Evolutionary conservation across 2,329 filamentous ascomycete species (phyloP).

Genomic region (Bipolaris bicolor): DNA sequence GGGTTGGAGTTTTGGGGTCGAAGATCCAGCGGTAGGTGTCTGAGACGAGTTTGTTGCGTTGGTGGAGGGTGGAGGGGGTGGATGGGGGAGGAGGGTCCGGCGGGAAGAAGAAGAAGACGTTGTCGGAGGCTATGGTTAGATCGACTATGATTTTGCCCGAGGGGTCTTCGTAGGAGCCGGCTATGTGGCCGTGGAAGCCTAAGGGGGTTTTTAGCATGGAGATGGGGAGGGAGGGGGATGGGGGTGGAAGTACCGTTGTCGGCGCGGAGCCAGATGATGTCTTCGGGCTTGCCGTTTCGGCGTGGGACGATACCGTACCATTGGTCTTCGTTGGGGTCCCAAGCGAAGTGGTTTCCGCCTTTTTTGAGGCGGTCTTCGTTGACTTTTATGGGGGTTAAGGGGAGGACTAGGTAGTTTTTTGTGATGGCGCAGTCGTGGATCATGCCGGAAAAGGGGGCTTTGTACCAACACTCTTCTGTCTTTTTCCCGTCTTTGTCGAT

Average conservation of each 20-base stretch:
- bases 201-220: constrained; percentile 6
- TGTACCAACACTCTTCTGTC: constrained; percentile 51
- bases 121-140: constrained; percentile 49
- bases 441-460: constrained; percentile 49
- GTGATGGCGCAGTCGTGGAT: constrained; percentile 52
- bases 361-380: constrained; percentile 45
- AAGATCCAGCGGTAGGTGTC: constrained; percentile 51
- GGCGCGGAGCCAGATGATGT: constrained; percentile 60
- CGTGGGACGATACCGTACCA: constrained; percentile 62
- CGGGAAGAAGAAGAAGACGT: constrained; percentile 54
- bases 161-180: constrained; percentile 51
- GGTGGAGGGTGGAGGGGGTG: constrained; percentile 43
- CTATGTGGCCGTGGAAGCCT: constrained; percentile 53
- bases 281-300: constrained; percentile 57
- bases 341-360: constrained; percentile 51
- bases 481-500: constrained; percentile 48
- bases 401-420: constrained; percentile 48
- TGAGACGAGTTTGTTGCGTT: constrained; percentile 51
- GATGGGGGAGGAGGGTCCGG: constrained; percentile 52
- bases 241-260: constrained; percentile 53
- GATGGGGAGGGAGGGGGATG: no score
- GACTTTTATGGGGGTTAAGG: constrained; percentile 48
- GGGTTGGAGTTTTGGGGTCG: constrained; percentile 41
- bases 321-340: constrained; percentile 59
- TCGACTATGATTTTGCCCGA: constrained; percentile 50